A percentile compares a stretch with the other conserved stretches of the same genome.
phyloP scores from a whole-genome alignment of 108 stramenopile genomes.

The Cylindrotheca closterium region DNA sequence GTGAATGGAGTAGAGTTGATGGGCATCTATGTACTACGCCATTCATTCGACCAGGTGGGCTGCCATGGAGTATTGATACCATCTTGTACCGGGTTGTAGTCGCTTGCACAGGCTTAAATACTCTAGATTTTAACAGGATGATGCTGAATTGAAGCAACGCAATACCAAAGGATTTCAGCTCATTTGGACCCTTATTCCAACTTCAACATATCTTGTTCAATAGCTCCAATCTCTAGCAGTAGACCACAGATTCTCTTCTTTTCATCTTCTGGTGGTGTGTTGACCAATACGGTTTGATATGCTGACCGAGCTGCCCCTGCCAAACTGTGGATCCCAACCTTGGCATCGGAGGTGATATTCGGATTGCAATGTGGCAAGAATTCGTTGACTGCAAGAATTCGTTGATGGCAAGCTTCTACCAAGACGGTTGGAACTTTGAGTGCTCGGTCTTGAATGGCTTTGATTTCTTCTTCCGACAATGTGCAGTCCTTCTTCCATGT shows the following conservation, averaged over 20 bases:
- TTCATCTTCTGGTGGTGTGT: conserved; percentile 62
- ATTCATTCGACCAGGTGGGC: no score
- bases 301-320: conserved; percentile 80
- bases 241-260: conserved; percentile 46
- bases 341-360: conserved; percentile 77
- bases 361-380: conserved; percentile 79
- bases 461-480: conserved; percentile 53
- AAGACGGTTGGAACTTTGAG: conserved; percentile 56
- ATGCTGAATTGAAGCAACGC: no score
- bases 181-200: conserved; percentile 17
- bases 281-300: conserved; percentile 77
- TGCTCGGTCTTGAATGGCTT: conserved; percentile 57
- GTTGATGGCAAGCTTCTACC: conserved; percentile 57
- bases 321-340: conserved; percentile 77
- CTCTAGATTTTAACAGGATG: no score
- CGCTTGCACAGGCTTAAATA: no score
- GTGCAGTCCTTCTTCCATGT: conserved; percentile 69
- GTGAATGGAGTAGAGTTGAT: no score
- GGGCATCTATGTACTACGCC: no score
- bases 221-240: conserved; percentile 52
- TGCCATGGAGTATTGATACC: no score
- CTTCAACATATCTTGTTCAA: conserved; percentile 60
- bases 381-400: conserved; percentile 50
- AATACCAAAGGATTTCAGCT: no score
- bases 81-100: no score